phyloP scores from a whole-genome alignment of 2,329 filamentous ascomycete species.

The Cladosporium sp. region DNA sequence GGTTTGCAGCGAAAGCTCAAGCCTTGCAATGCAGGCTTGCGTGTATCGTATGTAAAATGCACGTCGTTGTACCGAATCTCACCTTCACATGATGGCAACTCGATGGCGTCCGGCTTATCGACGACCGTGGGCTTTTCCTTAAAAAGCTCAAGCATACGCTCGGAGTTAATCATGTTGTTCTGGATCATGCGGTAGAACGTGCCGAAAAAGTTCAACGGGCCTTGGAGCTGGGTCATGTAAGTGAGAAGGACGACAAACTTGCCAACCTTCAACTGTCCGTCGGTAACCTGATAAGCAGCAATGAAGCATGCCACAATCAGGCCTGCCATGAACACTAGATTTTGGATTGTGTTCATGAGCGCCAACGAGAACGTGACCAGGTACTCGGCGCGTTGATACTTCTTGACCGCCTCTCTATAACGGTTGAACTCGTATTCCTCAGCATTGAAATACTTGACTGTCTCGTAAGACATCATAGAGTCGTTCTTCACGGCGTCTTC shows the following conservation, averaged over 20 bases:
- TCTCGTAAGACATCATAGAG: conserved; percentile 97
- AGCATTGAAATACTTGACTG: conserved; percentile 62
- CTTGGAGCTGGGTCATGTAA: conserved; percentile 69
- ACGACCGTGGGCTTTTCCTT: conserved; percentile 91
- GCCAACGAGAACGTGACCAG: conserved; percentile 54
- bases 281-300: conserved; percentile 63
- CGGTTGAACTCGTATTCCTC: conserved; percentile 55
- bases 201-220: conserved; percentile 71
- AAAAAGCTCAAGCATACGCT: conserved; percentile 91
- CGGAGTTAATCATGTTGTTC: conserved; percentile 94
- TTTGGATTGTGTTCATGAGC: conserved; percentile 57
- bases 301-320: conserved; percentile 66
- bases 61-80: conserved; percentile 85
- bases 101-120: conserved; percentile 62
- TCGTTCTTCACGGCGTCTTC: conserved; percentile 98
- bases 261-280: conserved; percentile 56
- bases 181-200: conserved; percentile 96
- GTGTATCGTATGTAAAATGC: conserved; percentile 81
- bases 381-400: conserved; percentile 55
- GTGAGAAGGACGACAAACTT: conserved; percentile 67
- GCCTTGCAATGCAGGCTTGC: conserved; percentile 77
- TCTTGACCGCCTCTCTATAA: conserved; percentile 52
- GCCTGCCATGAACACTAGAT: conserved; percentile 58
- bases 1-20: conserved; percentile 81
- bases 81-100: conserved; percentile 66